Conservation (phyloP, 768 basidiomycete species). For the Mycena filopes region DNA sequence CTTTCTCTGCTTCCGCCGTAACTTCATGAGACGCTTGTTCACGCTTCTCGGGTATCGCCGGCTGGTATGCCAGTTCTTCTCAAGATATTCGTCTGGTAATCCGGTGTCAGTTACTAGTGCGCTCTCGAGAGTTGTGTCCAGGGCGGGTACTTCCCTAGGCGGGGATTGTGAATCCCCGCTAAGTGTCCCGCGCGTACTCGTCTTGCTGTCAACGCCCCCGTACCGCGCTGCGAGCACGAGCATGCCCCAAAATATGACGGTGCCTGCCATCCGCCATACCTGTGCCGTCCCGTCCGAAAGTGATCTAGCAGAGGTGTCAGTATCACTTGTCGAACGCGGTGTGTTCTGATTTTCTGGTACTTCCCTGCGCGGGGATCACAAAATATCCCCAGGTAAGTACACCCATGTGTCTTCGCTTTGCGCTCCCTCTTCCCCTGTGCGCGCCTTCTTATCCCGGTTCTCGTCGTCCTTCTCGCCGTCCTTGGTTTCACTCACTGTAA, state of each 20-base stretch:
- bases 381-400: slow-evolving; percentile 9
- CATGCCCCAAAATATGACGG: slow-evolving; percentile 1
- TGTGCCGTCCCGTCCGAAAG: not conserved
- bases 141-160: slow-evolving; percentile 26
- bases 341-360: slow-evolving; percentile 3
- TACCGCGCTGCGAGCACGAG: slow-evolving; percentile 18
- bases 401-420: slow-evolving; percentile 14
- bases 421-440: not conserved
- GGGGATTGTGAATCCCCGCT: slow-evolving; percentile 22
- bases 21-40: slow-evolving; percentile 2
- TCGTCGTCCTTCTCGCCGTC: no score
- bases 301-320: not conserved
- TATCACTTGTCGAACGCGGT: not conserved
- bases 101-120: slow-evolving; percentile 6
- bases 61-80: not conserved
- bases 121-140: not conserved
- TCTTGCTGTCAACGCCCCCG: slow-evolving; percentile 1
- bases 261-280: not conserved
- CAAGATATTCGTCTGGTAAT: slow-evolving; percentile 4
- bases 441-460: not conserved
- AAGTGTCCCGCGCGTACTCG: slow-evolving; percentile 7
- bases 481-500: no score
- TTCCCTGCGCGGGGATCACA: slow-evolving; percentile 22
- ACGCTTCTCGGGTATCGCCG: slow-evolving; percentile 13
- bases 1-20: not conserved